A percentile compares a stretch with the other conserved stretches of the same genome.
Conservation (phyloP, 768 basidiomycete genomes). For the Suillus alpinus region DNA sequence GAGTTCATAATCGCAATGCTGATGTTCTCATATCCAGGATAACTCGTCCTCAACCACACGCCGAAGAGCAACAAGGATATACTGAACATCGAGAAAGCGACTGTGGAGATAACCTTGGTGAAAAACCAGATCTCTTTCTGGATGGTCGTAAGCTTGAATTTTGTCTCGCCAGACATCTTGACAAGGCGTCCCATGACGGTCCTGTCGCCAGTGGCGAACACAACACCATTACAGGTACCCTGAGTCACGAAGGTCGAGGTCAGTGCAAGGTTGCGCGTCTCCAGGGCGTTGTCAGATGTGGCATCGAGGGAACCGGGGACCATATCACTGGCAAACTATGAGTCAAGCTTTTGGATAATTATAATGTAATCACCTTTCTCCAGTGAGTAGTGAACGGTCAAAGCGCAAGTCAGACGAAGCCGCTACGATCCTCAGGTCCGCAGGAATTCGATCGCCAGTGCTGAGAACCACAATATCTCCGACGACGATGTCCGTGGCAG, state of each 20-base stretch:
- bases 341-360: not conserved
- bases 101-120: constrained; percentile 47
- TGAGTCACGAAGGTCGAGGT: constrained; percentile 42
- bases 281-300: constrained; percentile 49
- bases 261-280: constrained; percentile 47
- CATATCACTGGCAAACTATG: constrained; percentile 32
- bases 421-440: constrained; percentile 54
- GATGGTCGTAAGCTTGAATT: constrained; percentile 45
- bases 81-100: constrained; percentile 39
- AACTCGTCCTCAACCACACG: constrained; percentile 39
- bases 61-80: constrained; percentile 39
- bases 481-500: constrained; percentile 55
- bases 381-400: constrained; percentile 54
- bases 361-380: constrained; percentile 35
- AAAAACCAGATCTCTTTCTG: constrained; percentile 51
- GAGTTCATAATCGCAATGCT: constrained; percentile 37
- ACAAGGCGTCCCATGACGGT: constrained; percentile 54
- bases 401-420: constrained; percentile 51
- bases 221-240: constrained; percentile 39
- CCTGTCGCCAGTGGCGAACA: constrained; percentile 43
- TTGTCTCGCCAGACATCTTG: constrained; percentile 46
- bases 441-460: constrained; percentile 57
- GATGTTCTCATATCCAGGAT: constrained; percentile 33
- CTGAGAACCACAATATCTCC: constrained; percentile 53
- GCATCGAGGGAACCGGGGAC: constrained; percentile 43